Conservation (phyloP, 495 filamentous ascomycete species). For the Chaetomium cochliodes region DNA sequence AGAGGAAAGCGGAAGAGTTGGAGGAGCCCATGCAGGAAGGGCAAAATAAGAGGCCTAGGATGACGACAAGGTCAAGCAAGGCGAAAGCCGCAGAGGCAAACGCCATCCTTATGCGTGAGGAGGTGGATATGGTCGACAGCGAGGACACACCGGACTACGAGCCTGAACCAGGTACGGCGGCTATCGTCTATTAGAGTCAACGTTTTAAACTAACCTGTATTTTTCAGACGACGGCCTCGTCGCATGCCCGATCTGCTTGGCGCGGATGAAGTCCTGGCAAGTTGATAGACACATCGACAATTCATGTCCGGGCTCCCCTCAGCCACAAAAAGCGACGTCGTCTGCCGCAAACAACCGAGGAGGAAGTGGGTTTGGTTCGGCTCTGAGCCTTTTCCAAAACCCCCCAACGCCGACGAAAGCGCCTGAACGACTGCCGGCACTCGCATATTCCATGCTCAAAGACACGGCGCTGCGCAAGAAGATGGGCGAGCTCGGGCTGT, state of each 20-base stretch:
- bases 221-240: constrained; percentile 68
- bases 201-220: constrained; percentile 28
- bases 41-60: constrained; percentile 48
- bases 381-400: constrained; percentile 14
- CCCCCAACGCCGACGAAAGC: constrained; percentile 24
- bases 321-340: constrained; percentile 20
- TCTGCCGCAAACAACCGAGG: constrained; percentile 25
- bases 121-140: constrained; percentile 35
- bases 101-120: constrained; percentile 37
- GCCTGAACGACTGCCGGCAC: constrained; percentile 62
- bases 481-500: constrained; percentile 77
- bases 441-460: constrained; percentile 79
- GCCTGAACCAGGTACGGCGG: constrained; percentile 31
- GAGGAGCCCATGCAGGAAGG: constrained; percentile 36
- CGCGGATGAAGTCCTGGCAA: constrained; percentile 70
- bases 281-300: constrained; percentile 79
- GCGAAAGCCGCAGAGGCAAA: constrained; percentile 38
- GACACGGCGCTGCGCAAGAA: constrained; percentile 76
- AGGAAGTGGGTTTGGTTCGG: constrained; percentile 24
- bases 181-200: too few relatives aligned
- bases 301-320: constrained; percentile 46
- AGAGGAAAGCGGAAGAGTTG: constrained; percentile 54
- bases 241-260: constrained; percentile 75
- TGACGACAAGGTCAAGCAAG: constrained; percentile 45
- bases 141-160: constrained; percentile 35